Percentiles rank a stretch among this genome's conserved stretches.
Conservation (phyloP, 805 yeast species). For the Nadsonia fulvescens region DNA sequence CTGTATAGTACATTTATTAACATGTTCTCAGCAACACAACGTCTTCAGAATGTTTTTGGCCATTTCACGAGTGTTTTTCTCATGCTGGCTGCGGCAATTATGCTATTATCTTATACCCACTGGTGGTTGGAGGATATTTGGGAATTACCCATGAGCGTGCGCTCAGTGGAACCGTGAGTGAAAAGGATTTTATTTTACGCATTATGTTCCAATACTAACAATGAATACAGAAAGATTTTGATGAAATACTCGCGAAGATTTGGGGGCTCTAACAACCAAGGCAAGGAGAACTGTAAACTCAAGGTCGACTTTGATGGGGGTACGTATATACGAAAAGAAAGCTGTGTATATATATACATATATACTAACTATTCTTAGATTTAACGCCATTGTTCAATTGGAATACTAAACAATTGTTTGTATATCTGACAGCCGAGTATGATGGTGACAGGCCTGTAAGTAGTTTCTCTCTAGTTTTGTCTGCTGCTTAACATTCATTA, state of each 20-base stretch:
- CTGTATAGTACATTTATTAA: too few species aligned
- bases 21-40: too few species aligned
- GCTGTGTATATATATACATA: constrained; percentile 6
- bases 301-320: constrained; percentile 46
- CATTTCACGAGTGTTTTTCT: constrained; percentile 17
- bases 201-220: constrained; percentile 1
- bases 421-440: constrained; percentile 77
- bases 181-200: not conserved
- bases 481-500: constrained; percentile 17
- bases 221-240: constrained; percentile 1
- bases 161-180: constrained; percentile 9
- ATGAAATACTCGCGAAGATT: constrained; percentile 37
- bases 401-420: constrained; percentile 95
- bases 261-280: constrained; percentile 48
- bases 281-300: constrained; percentile 61
- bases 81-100: constrained; percentile 15
- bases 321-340: constrained; percentile 4
- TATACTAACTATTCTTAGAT: constrained; percentile 26
- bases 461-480: too few species aligned
- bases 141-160: constrained; percentile 8
- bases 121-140: constrained; percentile 14
- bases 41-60: constrained; percentile 19
- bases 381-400: constrained; percentile 72
- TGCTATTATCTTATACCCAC: constrained; percentile 13
- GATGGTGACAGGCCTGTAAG: constrained; percentile 23